A percentile compares a stretch with the other conserved stretches of the same genome.
Conservation (phyloP, 2,329 filamentous ascomycete genomes). For the Stemphylium lycopersici region DNA sequence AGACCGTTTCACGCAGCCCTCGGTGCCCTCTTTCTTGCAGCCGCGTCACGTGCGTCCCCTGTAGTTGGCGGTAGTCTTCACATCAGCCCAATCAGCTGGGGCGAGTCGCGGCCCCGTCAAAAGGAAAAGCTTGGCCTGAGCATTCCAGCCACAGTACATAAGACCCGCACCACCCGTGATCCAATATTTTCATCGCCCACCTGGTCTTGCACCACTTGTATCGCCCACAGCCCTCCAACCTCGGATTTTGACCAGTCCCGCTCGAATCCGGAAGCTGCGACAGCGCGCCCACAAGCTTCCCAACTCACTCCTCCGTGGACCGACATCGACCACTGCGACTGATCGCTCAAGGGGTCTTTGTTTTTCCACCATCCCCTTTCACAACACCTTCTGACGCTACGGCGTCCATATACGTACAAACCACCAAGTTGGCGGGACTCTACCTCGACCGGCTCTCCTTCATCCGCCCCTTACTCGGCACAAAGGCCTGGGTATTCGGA, state of each 20-base stretch:
- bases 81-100: conserved; percentile 17
- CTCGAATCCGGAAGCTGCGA: conserved; percentile 12
- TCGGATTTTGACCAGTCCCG: conserved; percentile 3
- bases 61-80: not conserved
- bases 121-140: conserved; percentile 12
- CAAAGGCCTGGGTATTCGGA: conserved; percentile 93
- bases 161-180: conserved; percentile 18
- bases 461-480: conserved; percentile 88
- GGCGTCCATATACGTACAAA: conserved; percentile 54
- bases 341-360: conserved; percentile 27
- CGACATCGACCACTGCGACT: conserved; percentile 34
- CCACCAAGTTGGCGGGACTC: conserved; percentile 94
- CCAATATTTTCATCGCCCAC: conserved; percentile 32
- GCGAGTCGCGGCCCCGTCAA: conserved; percentile 1
- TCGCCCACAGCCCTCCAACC: conserved; percentile 1
- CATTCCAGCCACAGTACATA: conserved; percentile 10
- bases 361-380: conserved; percentile 25
- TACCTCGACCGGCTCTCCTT: conserved; percentile 73
- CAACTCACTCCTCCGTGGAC: conserved; percentile 23
- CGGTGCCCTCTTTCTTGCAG: not conserved
- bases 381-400: conserved; percentile 41
- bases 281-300: conserved; percentile 14
- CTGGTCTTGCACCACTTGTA: conserved; percentile 28
- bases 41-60: conserved; percentile 8
- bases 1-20: not conserved